Conservation (phyloP, 2,329 filamentous ascomycete genomes). For the Mycocentrospora acerina region DNA sequence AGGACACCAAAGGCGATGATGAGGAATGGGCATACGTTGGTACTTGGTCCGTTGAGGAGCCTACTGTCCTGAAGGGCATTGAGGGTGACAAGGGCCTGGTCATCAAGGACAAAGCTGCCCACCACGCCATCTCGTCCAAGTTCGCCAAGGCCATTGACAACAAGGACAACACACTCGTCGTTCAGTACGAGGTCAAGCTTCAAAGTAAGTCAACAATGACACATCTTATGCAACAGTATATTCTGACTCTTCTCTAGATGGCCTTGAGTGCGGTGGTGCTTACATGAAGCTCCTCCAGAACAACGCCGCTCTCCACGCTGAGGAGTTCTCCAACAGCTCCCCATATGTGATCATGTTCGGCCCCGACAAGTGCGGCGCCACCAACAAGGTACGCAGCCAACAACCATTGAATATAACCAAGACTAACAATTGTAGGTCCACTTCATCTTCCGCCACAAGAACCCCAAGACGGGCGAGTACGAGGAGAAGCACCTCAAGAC, state of each 20-base stretch:
- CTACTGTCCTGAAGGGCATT: constrained; percentile 84
- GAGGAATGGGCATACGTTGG: constrained; percentile 95
- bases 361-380: constrained; percentile 97
- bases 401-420: constrained; percentile 3
- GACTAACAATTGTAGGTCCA: constrained; percentile 54
- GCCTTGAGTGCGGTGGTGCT: constrained; percentile 95
- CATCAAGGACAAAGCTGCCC: constrained; percentile 95
- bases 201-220: constrained; percentile 70
- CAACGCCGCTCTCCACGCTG: constrained; percentile 93
- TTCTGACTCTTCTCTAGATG: constrained; percentile 60
- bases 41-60: constrained; percentile 96
- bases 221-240: neutral
- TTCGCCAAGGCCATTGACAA: constrained; percentile 96
- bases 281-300: constrained; percentile 99
- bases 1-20: constrained; percentile 77
- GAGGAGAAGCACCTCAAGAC: constrained; percentile 97
- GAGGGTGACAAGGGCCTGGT: constrained; percentile 95
- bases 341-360: constrained; percentile 99
- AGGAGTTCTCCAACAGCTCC: constrained; percentile 96
- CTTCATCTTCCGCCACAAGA: constrained; percentile 99
- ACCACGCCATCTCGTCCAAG: constrained; percentile 99
- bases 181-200: constrained; percentile 99
- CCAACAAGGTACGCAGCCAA: constrained; percentile 77
- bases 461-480: constrained; percentile 99
- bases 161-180: constrained; percentile 94